A percentile compares a stretch with the other conserved stretches of the same genome.
These are phyloP conservation scores for Mycena sp. DNA, from an alignment of 1,284 basidiomycete genomes.

Conservation along the genomic window DNA sequence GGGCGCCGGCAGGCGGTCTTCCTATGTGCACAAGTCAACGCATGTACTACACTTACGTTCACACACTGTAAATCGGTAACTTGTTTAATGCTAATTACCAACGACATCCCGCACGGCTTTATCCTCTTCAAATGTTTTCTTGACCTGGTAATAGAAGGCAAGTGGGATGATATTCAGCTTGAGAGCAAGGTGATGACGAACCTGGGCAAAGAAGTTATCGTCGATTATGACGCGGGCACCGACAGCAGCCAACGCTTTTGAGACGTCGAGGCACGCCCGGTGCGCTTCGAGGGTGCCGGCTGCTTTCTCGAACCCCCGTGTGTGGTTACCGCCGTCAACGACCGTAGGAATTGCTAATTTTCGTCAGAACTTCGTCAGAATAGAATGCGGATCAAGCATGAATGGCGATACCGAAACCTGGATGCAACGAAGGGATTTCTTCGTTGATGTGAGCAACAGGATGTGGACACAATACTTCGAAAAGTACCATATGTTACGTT, in stretches of 20 bases:
- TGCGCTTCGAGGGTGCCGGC: conserved; percentile 66
- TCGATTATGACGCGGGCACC: conserved; percentile 68
- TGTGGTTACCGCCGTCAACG: conserved; percentile 71
- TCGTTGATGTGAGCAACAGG: neutral
- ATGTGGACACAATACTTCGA: neutral
- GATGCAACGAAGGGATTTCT: conserved; percentile 60
- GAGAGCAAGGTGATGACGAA: conserved; percentile 36
- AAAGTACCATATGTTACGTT: conserved; percentile 66
- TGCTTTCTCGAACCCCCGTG: conserved; percentile 62
- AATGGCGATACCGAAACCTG: conserved; percentile 60
- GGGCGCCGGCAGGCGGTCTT: too few species aligned
- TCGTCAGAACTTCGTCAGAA: neutral
- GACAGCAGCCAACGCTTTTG: conserved; percentile 67
- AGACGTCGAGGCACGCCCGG: conserved; percentile 60
- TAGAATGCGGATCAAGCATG: conserved; percentile 24
- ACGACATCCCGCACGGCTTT: conserved; percentile 23
- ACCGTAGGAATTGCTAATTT: conserved; percentile 62
- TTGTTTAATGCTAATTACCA: neutral
- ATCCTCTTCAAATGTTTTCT: conserved; percentile 50
- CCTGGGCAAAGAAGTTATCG: conserved; percentile 52
- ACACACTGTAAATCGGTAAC: too few species aligned
- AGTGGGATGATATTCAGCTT: neutral
- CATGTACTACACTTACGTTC: too few species aligned
- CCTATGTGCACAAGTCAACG: too few species aligned
- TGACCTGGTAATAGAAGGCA: conserved; percentile 40